Conservation (phyloP, 352 stramenopile species). For the Phytopythium aichiense region DNA sequence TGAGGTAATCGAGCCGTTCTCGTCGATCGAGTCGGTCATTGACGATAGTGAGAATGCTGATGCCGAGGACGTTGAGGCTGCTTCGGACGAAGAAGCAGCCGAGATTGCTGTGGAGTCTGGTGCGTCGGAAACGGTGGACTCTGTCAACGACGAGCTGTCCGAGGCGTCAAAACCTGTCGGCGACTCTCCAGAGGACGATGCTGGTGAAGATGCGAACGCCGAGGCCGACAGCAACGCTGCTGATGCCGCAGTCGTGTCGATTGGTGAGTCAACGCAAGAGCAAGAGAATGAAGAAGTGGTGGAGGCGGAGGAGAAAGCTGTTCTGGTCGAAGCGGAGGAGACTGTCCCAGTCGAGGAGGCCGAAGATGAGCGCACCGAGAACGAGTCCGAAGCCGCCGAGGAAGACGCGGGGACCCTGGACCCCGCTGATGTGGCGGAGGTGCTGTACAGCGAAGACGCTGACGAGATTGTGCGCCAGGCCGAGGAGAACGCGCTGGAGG, state of each 20-base stretch:
- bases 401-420: neutral
- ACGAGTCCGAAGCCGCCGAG: neutral
- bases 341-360: neutral
- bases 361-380: neutral
- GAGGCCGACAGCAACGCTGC: constrained; percentile 10
- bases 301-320: neutral
- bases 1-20: neutral
- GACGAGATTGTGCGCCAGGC: constrained; percentile 24
- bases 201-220: neutral
- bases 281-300: neutral
- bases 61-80: neutral
- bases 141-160: neutral
- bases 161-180: neutral
- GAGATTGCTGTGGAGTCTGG: neutral
- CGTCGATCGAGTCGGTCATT: neutral
- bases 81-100: constrained; percentile 4
- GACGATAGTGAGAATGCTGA: neutral
- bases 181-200: neutral
- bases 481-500: constrained; percentile 22
- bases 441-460: constrained; percentile 26
- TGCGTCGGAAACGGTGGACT: neutral
- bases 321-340: neutral
- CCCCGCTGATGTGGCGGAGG: constrained; percentile 16
- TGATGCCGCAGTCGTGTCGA: neutral
- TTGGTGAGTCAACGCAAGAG: neutral